A percentile compares a stretch with the other conserved stretches of the same genome.
These are phyloP conservation scores for Plasmodium vinckei DNA, from an alignment of 169 alveolate species.

Conservation along the genomic window DNA sequence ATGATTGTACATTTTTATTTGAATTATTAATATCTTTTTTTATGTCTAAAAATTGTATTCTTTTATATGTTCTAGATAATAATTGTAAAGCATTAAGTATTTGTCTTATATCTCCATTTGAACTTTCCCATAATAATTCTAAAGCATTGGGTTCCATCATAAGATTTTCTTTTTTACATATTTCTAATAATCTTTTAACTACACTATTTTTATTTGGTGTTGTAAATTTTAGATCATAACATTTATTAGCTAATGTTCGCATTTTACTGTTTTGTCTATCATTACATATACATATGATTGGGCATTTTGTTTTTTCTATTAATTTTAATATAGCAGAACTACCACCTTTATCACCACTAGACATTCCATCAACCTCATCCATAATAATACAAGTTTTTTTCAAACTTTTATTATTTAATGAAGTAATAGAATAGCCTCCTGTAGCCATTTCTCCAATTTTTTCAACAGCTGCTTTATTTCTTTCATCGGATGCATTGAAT, in stretches of 20 bases:
- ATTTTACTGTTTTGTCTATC: constrained; percentile 89
- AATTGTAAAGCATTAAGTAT: constrained; percentile 92
- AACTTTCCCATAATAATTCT: constrained; percentile 90
- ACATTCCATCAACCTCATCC: constrained; percentile 99
- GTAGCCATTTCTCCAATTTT: constrained; percentile 86
- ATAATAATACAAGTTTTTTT: constrained; percentile 88
- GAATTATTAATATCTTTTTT: constrained; percentile 81
- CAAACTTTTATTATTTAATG: constrained; percentile 76
- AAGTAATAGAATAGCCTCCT: constrained; percentile 83
- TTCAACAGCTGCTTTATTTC: constrained; percentile 95
- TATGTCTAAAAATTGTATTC: constrained; percentile 77
- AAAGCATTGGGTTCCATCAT: constrained; percentile 88
- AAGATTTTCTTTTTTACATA: constrained; percentile 92
- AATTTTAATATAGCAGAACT: constrained; percentile 94
- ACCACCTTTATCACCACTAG: constrained; percentile 99
- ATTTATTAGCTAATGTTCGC: constrained; percentile 91
- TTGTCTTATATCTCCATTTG: constrained; percentile 95
- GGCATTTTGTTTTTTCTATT: constrained; percentile 94
- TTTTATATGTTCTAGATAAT: constrained; percentile 83
- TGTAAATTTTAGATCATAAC: constrained; percentile 94
- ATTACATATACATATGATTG: constrained; percentile 97
- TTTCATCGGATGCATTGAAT: constrained; percentile 97
- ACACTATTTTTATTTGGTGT: constrained; percentile 91
- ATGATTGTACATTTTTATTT: constrained; percentile 89
- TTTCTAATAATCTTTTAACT: constrained; percentile 86